Evolutionary conservation across 2,329 filamentous ascomycete species (phyloP).

Genomic region (Xylaria sp.): DNA sequence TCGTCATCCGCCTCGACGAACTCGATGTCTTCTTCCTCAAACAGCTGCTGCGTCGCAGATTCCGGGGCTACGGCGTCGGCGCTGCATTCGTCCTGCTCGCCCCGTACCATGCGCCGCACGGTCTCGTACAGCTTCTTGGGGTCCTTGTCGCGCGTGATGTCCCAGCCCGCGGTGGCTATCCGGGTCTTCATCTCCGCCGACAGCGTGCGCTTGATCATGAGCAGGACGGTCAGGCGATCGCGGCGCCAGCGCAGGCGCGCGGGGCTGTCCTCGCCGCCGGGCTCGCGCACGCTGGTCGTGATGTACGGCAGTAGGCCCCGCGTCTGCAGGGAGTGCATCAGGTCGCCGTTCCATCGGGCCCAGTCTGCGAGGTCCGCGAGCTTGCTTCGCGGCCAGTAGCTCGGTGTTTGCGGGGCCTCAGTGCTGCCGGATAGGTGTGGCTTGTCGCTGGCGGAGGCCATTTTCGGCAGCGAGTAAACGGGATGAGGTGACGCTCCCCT

Average conservation of each 20-base stretch:
- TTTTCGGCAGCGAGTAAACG: too few relatives aligned
- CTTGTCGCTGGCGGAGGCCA: not conserved
- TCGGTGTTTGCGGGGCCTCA: not conserved
- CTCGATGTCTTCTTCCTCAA: conserved; percentile 12
- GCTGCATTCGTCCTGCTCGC: not conserved
- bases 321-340: conserved; percentile 15
- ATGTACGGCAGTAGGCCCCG: conserved; percentile 19
- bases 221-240: conserved; percentile 14
- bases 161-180: conserved; percentile 11
- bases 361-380: conserved; percentile 15
- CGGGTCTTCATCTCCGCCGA: conserved; percentile 17
- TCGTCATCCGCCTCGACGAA: conserved; percentile 20
- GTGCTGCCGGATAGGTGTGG: not conserved
- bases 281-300: conserved; percentile 13
- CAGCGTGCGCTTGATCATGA: conserved; percentile 18
- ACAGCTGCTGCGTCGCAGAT: too few relatives aligned
- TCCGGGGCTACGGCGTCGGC: conserved; percentile 2
- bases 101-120: conserved; percentile 12
- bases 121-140: conserved; percentile 25
- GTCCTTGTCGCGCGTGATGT: conserved; percentile 9
- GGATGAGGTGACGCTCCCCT: too few relatives aligned
- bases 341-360: conserved; percentile 19
- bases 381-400: not conserved
- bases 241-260: conserved; percentile 15
- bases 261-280: conserved; percentile 5